Percentiles rank a stretch among this genome's conserved stretches.
Conservation (phyloP, 2,329 filamentous ascomycete genomes). For the Davidsoniella virescens region DNA sequence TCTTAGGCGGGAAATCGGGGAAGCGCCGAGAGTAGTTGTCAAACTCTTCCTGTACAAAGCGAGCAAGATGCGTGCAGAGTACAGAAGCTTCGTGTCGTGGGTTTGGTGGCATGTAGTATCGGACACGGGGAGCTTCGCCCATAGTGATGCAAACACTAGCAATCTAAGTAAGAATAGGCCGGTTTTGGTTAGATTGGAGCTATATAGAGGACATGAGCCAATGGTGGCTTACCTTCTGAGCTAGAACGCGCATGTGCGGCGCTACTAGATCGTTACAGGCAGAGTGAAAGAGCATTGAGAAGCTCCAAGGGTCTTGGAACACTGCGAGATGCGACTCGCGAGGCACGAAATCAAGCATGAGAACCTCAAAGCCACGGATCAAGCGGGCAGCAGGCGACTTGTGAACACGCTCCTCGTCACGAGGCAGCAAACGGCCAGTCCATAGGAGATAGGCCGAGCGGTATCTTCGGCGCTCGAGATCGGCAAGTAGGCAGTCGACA, state of each 20-base stretch:
- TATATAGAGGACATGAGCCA: neutral
- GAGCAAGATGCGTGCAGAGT: slow-evolving; percentile 71
- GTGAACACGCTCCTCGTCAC: slow-evolving; percentile 59
- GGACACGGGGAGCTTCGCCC: slow-evolving; percentile 86
- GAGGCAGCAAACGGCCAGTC: slow-evolving; percentile 58
- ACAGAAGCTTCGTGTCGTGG: slow-evolving; percentile 76
- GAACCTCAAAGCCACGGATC: slow-evolving; percentile 63
- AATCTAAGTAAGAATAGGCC: slow-evolving; percentile 40
- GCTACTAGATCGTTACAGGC: slow-evolving; percentile 72
- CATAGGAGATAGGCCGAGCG: slow-evolving; percentile 67
- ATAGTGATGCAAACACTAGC: slow-evolving; percentile 76
- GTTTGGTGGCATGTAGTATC: slow-evolving; percentile 67
- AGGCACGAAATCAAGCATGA: slow-evolving; percentile 80
- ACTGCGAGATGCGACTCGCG: slow-evolving; percentile 83
- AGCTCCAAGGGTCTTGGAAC: slow-evolving; percentile 91
- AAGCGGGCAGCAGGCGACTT: slow-evolving; percentile 50
- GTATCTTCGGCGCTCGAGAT: slow-evolving; percentile 76
- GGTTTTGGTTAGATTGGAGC: neutral
- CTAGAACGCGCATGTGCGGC: slow-evolving; percentile 66
- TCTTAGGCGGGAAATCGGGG: slow-evolving; percentile 67
- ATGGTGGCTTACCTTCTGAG: slow-evolving; percentile 54
- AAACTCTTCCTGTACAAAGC: slow-evolving; percentile 81
- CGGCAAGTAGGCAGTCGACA: slow-evolving; percentile 84
- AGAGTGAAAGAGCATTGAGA: slow-evolving; percentile 81
- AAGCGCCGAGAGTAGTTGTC: slow-evolving; percentile 79